Evolutionary conservation across 2,329 filamentous ascomycete species (phyloP), one percentile per base, ranked within the genome.

Genomic region (Drechslerella dactyloides): DNA sequence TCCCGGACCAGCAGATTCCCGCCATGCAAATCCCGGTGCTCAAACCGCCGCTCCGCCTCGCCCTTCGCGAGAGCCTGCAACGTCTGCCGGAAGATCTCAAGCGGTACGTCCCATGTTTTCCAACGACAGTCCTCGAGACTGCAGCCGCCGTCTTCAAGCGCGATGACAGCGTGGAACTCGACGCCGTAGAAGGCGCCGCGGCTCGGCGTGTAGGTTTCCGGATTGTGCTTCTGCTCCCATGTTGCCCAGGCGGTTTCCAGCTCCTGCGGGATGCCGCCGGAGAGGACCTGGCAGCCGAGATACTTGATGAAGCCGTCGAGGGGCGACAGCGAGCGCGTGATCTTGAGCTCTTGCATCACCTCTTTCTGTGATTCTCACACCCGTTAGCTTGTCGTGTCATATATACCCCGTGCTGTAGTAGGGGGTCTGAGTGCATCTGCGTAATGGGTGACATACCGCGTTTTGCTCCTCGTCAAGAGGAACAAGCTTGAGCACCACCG

Each of bases 101-200:
- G 54, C 24, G 65, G 65, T 1, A 69, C 58, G 48, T 69, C 65
- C 65, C 65, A 69, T 5, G 46, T 69, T 15, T 27, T 54, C 65
- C 65, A 69, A 13, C 11, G n/a, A 17, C 35, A 35, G 48, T 40
- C 23, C 15, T 69, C 65, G 5, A 69, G 53, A 42, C 65, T 63
- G 40, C 65, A 69, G 8, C 65, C 65, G 21, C 65, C 65, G 54
- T 69, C 65, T 59, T 69, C 65, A 11, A 69, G 58, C 2, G 65
- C 65, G 48, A 69, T 69, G 11, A 69, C 53, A 35, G 65, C 65
- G 48, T 69, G 58, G n/a, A 48, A 56, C 4, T 62, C 54, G 15
- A 59, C 50, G 3, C 40, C 13, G 1, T 53, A 46, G 37, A 63
- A 69, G 5, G 42, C 23, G 1, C 48, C 17, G 35, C 24, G 15